These are phyloP conservation scores for Verticillium isaacii DNA, from an alignment of 2,329 filamentous ascomycete species.

Conservation along the genomic window DNA sequence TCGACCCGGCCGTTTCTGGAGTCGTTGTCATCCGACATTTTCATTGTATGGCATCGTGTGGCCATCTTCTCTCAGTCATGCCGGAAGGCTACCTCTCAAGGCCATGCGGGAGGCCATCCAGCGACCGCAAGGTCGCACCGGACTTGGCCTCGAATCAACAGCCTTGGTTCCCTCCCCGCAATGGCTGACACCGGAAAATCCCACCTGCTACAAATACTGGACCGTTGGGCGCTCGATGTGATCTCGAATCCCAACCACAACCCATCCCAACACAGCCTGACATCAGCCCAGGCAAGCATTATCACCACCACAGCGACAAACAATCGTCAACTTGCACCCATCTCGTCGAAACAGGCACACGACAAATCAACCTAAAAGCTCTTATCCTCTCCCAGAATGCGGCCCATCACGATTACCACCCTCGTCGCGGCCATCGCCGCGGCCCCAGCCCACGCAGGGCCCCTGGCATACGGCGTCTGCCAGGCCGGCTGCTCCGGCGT, in stretches of 20 bases:
- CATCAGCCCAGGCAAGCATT: too few species aligned
- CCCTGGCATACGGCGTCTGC: constrained; percentile 16
- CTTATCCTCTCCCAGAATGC: not conserved
- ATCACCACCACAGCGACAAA: too few species aligned
- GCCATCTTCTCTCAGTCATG: not conserved
- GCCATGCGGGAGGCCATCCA: too few species aligned
- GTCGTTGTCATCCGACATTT: too few species aligned
- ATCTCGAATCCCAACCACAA: too few species aligned
- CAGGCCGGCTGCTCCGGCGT: constrained; percentile 38
- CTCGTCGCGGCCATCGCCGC: not conserved
- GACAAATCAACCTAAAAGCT: not conserved
- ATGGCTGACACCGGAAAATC: not conserved
- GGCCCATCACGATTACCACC: not conserved
- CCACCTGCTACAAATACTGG: too few species aligned
- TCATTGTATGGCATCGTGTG: not conserved
- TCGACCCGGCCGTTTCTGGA: too few species aligned
- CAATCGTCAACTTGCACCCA: too few species aligned
- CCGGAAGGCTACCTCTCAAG: not conserved
- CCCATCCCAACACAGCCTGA: too few species aligned
- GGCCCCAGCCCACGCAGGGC: not conserved
- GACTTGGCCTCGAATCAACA: not conserved
- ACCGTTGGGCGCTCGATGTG: too few species aligned
- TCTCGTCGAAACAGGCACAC: not conserved
- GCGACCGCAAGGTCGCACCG: not conserved
- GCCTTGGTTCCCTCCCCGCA: not conserved